phyloP scores from a whole-genome alignment of 805 yeast species.

The Priceomyces haplophilus region DNA sequence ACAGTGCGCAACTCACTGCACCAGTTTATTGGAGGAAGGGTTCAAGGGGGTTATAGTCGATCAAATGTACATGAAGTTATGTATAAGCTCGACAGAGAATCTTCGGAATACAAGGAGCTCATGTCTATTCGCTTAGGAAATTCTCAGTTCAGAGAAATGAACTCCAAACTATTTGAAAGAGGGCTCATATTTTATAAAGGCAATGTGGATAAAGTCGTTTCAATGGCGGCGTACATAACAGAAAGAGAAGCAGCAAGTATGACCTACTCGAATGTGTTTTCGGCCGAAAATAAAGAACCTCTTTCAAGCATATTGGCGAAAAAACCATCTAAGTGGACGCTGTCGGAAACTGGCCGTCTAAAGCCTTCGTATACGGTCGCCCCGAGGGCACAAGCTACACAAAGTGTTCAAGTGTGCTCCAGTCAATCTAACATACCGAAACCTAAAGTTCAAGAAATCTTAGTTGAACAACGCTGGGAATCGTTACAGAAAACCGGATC shows the following conservation, averaged over 20 bases:
- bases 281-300: background rate
- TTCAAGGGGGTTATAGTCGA: conserved; percentile 26
- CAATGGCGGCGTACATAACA: conserved; percentile 28
- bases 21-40: conserved; percentile 27
- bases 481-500: conserved; percentile 6
- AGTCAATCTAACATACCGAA: background rate
- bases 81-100: conserved; percentile 6
- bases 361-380: background rate
- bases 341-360: background rate
- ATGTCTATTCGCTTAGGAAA: conserved; percentile 31
- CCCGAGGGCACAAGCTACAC: background rate
- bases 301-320: conserved; percentile 2
- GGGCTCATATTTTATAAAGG: conserved; percentile 46
- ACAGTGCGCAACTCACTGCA: background rate
- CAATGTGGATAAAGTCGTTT: conserved; percentile 35
- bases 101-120: conserved; percentile 31
- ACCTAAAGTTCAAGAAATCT: background rate
- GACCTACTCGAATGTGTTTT: conserved; percentile 18
- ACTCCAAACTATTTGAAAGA: conserved; percentile 36
- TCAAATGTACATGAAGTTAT: background rate
- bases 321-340: background rate
- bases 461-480: conserved; percentile 1
- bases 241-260: conserved; percentile 25
- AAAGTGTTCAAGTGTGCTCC: background rate
- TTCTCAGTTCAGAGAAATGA: conserved; percentile 29